These are phyloP conservation scores for Hemerocallis citrina DNA, from an alignment of 106 monocot species.

Conservation along the genomic window DNA sequence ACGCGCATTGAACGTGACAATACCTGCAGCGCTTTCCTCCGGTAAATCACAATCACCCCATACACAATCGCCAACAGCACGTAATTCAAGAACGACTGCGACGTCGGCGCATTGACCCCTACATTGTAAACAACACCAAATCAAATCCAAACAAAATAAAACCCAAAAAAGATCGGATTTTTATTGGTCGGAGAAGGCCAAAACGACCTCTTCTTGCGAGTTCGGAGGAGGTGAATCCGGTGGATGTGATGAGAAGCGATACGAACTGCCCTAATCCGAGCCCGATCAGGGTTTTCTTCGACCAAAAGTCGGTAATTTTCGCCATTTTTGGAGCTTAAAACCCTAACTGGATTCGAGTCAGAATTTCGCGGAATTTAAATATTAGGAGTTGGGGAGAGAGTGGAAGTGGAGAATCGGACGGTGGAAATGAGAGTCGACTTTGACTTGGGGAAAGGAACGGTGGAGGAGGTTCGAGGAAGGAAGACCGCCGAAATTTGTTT, in stretches of 20 bases:
- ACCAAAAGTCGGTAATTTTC: constrained; percentile 14
- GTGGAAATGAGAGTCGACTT: not conserved
- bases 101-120: constrained; percentile 85
- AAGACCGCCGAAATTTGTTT: no score
- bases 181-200: not conserved
- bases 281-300: constrained; percentile 35
- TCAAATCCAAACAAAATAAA: not conserved
- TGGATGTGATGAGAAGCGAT: constrained; percentile 73
- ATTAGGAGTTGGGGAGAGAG: not conserved
- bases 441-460: not conserved
- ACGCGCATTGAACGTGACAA: no score
- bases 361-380: no score
- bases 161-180: not conserved
- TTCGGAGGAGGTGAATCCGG: constrained; percentile 83
- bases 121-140: constrained; percentile 6
- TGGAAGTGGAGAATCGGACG: not conserved
- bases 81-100: constrained; percentile 92
- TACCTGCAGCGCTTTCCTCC: constrained; percentile 52
- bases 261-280: constrained; percentile 72
- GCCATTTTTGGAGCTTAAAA: not conserved
- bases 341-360: no score
- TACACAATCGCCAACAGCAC: constrained; percentile 54
- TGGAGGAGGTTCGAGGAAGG: not conserved
- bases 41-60: constrained; percentile 39
- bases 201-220: constrained; percentile 64